These are phyloP conservation scores for Pisolithus marmoratus DNA, from an alignment of 768 basidiomycete species.

Conservation along the genomic window DNA sequence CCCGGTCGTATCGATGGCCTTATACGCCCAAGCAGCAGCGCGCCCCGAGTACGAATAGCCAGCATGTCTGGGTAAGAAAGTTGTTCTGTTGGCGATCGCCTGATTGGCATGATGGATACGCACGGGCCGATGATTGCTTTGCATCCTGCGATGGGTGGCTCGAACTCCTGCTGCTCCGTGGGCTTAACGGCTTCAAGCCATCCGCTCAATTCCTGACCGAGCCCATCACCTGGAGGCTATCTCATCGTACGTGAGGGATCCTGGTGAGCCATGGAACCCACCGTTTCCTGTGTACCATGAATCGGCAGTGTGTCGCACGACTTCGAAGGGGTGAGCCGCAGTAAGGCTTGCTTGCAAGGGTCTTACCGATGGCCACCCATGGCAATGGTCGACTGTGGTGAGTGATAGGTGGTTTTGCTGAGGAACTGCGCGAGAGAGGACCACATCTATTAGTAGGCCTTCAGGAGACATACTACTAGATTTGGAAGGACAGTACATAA, in stretches of 20 bases:
- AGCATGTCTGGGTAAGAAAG: conserved; percentile 63
- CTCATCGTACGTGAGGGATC: conserved; percentile 9
- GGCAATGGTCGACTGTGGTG: not conserved
- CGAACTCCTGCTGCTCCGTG: conserved; percentile 40
- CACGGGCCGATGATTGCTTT: conserved; percentile 96
- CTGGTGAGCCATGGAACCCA: conserved; percentile 25
- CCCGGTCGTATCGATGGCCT: conserved; percentile 69
- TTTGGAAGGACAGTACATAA: not conserved
- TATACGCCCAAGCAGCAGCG: conserved; percentile 95
- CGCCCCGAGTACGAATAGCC: conserved; percentile 94
- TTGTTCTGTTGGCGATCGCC: not conserved
- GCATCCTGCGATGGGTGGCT: conserved; percentile 61
- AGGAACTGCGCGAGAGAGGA: too few species aligned
- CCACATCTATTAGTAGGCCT: not conserved
- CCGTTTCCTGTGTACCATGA: conserved; percentile 83
- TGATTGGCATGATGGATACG: conserved; percentile 26
- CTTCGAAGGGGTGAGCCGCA: conserved; percentile 24
- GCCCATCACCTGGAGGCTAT: conserved; percentile 40
- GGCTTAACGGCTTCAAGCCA: conserved; percentile 61
- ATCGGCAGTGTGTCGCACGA: conserved; percentile 77
- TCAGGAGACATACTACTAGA: not conserved
- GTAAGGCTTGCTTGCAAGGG: not conserved
- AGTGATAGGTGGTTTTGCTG: not conserved
- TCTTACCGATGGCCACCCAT: conserved; percentile 27
- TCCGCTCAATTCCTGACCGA: conserved; percentile 53